Evolutionary conservation across 2,329 filamentous ascomycete species (phyloP).

Genomic region (Periconia macrospinosa): DNA sequence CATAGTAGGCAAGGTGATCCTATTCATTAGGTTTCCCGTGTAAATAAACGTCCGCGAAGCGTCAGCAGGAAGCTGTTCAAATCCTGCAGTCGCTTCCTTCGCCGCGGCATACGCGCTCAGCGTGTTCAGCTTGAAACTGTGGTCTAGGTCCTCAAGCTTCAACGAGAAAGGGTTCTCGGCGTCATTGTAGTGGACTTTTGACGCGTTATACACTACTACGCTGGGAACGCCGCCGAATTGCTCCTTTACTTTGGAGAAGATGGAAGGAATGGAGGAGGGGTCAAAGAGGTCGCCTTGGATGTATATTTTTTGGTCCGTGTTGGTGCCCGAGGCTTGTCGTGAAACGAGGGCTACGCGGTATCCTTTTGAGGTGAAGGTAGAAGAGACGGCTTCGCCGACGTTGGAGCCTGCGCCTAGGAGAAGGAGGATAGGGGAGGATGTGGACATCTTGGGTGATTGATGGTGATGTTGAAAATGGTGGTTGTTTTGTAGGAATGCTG

Average conservation of each 20-base stretch:
- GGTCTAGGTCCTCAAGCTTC: constrained; percentile 27
- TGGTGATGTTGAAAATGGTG: no score
- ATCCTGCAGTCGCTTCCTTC: constrained; percentile 44
- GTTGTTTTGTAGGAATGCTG: no score
- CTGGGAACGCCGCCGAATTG: constrained; percentile 41
- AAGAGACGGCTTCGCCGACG: constrained; percentile 12
- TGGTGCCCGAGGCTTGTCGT: constrained; percentile 1
- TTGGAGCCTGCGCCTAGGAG: constrained; percentile 30
- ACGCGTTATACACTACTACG: constrained; percentile 51
- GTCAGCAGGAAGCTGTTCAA: constrained; percentile 37
- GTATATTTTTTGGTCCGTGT: constrained; percentile 27
- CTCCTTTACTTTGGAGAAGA: constrained; percentile 44
- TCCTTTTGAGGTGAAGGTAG: constrained; percentile 17
- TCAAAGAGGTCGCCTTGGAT: constrained; percentile 44
- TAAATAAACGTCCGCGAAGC: constrained; percentile 47
- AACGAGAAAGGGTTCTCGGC: constrained; percentile 16
- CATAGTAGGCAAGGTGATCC: constrained; percentile 15
- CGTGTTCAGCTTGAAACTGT: constrained; percentile 44
- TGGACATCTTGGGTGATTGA: background rate
- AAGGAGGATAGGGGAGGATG: constrained; percentile 16
- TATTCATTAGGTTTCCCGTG: constrained; percentile 48
- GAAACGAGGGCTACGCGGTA: constrained; percentile 26
- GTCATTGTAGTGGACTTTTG: background rate
- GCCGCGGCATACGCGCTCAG: constrained; percentile 46
- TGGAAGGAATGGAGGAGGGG: constrained; percentile 26